phyloP scores from a whole-genome alignment of 306 rosid species.

The Abrus precatorius region DNA sequence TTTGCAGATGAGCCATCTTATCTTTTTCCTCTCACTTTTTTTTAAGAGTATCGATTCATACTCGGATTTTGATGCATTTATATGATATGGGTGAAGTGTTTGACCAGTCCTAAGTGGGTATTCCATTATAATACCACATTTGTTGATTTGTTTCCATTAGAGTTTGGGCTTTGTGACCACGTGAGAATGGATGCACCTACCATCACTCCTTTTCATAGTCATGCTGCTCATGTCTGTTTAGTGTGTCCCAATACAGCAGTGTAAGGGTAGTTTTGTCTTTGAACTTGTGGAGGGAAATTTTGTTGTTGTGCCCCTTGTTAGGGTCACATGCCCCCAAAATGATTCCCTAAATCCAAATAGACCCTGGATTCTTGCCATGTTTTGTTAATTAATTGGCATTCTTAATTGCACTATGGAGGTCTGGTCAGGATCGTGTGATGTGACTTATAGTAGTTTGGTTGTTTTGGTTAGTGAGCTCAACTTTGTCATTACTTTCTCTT shows the following conservation, averaged over 20 bases:
- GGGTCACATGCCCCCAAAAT: slow-evolving; percentile 40
- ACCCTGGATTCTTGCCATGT: slow-evolving; percentile 46
- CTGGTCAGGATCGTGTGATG: slow-evolving; percentile 40
- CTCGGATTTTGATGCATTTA: slow-evolving; percentile 29
- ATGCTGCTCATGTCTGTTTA: slow-evolving; percentile 34
- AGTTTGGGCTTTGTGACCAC: slow-evolving; percentile 53
- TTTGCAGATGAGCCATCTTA: slow-evolving; percentile 26
- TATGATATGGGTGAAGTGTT: slow-evolving; percentile 54
- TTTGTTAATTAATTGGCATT: slow-evolving; percentile 26
- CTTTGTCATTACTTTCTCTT: slow-evolving; percentile 45
- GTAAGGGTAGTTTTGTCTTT: slow-evolving; percentile 37
- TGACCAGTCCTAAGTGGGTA: slow-evolving; percentile 54
- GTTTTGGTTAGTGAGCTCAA: slow-evolving; percentile 44
- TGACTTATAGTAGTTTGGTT: slow-evolving; percentile 38
- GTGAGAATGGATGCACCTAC: slow-evolving; percentile 51
- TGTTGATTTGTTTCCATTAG: slow-evolving; percentile 49
- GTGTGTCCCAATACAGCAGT: slow-evolving; percentile 40
- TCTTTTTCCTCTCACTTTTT: neutral
- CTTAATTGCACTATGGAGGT: slow-evolving; percentile 19
- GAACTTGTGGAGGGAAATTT: neutral
- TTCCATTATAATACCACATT: slow-evolving; percentile 41
- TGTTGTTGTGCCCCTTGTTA: neutral
- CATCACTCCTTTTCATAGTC: slow-evolving; percentile 40
- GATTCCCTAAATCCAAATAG: slow-evolving; percentile 45
- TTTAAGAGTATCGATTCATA: neutral